Base-by-base conservation (phyloP, 768 basidiomycete species). In the Rhizopogon sp. region DNA sequence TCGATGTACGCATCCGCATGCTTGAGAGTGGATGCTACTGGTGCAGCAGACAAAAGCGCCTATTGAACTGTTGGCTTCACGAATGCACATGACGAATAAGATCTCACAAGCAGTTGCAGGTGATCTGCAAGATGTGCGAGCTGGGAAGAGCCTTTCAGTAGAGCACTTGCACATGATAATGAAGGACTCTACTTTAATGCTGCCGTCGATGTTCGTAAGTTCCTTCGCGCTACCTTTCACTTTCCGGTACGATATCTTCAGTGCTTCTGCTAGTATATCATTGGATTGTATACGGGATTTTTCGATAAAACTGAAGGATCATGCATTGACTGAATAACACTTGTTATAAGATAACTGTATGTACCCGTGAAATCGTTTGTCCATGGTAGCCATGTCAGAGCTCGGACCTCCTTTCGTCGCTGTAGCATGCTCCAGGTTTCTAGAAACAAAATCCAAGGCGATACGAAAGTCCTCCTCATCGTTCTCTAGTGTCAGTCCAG, bases 201-300 rank as follows among this genome's bases (percentile, higher is more conserved):
- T 81, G 39, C 81, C 73, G 62, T 90, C 88, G 22, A 90, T 69
- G 64, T 88, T 86, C 25, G 71, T 76, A 41, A 77, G 74, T 52
- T 76, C 70, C 37, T 72, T 70, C 5, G 80, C 70, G 31, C 77
- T 75, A n/a, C 65, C 58, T 62, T 82, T 85, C 17, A 90, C 72
- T 51, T 70, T 73, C 33, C 62, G 56, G 57, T 82, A 84, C 0
- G 79, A 75, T n/a, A 70, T 70, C 53, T 82, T 72, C 13, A 92
- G 65, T 0, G 87, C 88, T 29, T 79, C 74, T 13, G 82, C 85
- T 3, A 88, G 74, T 13, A 61, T 65, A 62, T 91, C 84, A 47
- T 79, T 74, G 11, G 82, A 82, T 57, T 85, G 82, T 53, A 93
- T 78, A 39, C 81, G 81, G 13, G 87, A 87, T 66, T 91, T 91